Conservation (phyloP, 768 basidiomycete species). For the Kwoniella dendrophila region DNA sequence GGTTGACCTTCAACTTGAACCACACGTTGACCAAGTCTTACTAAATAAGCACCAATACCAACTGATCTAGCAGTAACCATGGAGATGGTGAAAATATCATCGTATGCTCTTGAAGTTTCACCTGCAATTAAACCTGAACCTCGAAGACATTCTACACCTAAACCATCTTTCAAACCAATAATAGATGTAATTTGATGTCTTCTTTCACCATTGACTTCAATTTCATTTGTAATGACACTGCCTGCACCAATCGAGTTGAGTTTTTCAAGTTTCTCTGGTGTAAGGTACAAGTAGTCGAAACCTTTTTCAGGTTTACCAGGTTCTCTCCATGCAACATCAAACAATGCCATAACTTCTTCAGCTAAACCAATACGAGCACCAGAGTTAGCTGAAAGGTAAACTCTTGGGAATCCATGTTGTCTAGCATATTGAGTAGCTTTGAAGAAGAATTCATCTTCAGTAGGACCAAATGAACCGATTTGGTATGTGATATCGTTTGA, state of each 20-base stretch:
- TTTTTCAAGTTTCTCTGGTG: slow-evolving; percentile 84
- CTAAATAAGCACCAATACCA: slow-evolving; percentile 98
- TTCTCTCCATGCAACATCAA: slow-evolving; percentile 90
- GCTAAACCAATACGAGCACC: slow-evolving; percentile 95
- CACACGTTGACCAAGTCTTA: slow-evolving; percentile 94
- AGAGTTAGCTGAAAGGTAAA: slow-evolving; percentile 98
- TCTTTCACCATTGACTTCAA: slow-evolving; percentile 80
- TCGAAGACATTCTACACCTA: slow-evolving; percentile 92
- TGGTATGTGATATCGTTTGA: slow-evolving; percentile 99
- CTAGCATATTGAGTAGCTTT: slow-evolving; percentile 93
- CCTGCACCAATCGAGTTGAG: slow-evolving; percentile 80
- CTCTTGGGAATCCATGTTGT: slow-evolving; percentile 80
- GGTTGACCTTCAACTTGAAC: slow-evolving; percentile 99
- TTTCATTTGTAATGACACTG: slow-evolving; percentile 77
- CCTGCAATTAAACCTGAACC: slow-evolving; percentile 98
- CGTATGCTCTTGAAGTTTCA: slow-evolving; percentile 96
- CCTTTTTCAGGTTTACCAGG: slow-evolving; percentile 85
- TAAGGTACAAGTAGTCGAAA: slow-evolving; percentile 92
- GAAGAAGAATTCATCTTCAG: slow-evolving; percentile 95
- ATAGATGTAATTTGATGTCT: slow-evolving; percentile 94
- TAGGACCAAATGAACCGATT: slow-evolving; percentile 96
- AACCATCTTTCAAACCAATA: slow-evolving; percentile 94
- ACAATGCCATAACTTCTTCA: slow-evolving; percentile 83
- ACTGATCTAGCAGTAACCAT: slow-evolving; percentile 98
- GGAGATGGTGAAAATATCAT: slow-evolving; percentile 99